Percentiles rank a stretch among this genome's conserved stretches.
phyloP scores from a whole-genome alignment of 192 early-diverging fungal species.

The Tieghemiomyces parasiticus region DNA sequence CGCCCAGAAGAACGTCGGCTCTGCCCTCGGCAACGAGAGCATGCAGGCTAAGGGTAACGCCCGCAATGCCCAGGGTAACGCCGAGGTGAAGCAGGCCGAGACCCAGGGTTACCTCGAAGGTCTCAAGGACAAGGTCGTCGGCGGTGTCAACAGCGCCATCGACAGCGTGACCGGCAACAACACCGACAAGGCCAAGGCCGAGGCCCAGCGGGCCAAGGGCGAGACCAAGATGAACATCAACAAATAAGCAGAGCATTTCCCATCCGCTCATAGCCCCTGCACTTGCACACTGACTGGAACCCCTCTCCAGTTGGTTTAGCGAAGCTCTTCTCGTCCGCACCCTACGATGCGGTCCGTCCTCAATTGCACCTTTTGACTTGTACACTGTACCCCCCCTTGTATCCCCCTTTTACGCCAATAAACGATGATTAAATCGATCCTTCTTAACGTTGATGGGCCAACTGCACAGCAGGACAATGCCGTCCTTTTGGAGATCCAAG shows the following conservation, averaged over 20 bases:
- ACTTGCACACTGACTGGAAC: too few species aligned
- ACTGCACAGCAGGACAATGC: too few species aligned
- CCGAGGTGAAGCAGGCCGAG: slow-evolving; percentile 12
- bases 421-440: too few species aligned
- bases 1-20: slow-evolving; percentile 23
- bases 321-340: too few species aligned
- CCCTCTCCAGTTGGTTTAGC: too few species aligned
- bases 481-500: too few species aligned
- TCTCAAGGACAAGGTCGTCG: slow-evolving; percentile 12
- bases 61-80: slow-evolving; percentile 18
- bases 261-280: too few species aligned
- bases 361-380: too few species aligned
- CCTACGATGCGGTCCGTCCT: too few species aligned
- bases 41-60: slow-evolving; percentile 19
- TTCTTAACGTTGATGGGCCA: too few species aligned
- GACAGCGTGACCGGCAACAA: slow-evolving; percentile 14
- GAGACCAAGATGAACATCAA: slow-evolving; percentile 11
- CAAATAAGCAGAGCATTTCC: slow-evolving; percentile 11
- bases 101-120: slow-evolving; percentile 14
- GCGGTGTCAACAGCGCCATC: slow-evolving; percentile 14
- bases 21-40: slow-evolving; percentile 17
- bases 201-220: slow-evolving; percentile 14
- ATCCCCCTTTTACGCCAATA: too few species aligned
- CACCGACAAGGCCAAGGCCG: slow-evolving; percentile 8
- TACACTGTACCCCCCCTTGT: too few species aligned